These are phyloP conservation scores for Sextonia rubra DNA, from an alignment of 164 flowering plant genomes.

Conservation along the genomic window DNA sequence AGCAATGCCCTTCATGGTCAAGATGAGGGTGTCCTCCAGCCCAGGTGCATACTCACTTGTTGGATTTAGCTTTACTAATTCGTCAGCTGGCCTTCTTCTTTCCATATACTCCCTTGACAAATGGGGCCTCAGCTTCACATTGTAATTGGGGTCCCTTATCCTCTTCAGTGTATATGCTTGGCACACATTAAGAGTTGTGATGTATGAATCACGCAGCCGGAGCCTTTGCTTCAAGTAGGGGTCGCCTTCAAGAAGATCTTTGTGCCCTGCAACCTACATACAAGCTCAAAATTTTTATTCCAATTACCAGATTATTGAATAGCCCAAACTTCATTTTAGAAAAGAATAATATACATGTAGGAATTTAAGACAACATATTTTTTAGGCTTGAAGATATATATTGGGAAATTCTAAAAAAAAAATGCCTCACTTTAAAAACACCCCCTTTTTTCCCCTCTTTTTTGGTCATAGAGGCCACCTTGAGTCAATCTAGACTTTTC, in stretches of 20 bases:
- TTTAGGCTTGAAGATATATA: too few relatives aligned
- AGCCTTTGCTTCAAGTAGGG: slow-evolving; percentile 92
- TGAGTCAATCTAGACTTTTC: too few relatives aligned
- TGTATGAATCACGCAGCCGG: slow-evolving; percentile 83
- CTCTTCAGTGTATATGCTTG: slow-evolving; percentile 93
- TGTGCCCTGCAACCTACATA: slow-evolving; percentile 87
- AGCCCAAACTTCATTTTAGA: too few relatives aligned
- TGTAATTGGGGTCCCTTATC: slow-evolving; percentile 82
- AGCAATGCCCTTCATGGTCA: slow-evolving; percentile 99
- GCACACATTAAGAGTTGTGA: slow-evolving; percentile 82
- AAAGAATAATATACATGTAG: not conserved
- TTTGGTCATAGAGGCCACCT: too few relatives aligned
- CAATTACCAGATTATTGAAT: too few relatives aligned
- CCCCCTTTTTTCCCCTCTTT: too few relatives aligned
- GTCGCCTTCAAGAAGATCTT: slow-evolving; percentile 87
- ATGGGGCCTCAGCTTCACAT: slow-evolving; percentile 69
- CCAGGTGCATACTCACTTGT: slow-evolving; percentile 98
- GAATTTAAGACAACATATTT: not conserved
- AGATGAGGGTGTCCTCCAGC: slow-evolving; percentile 94
- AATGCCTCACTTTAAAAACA: too few relatives aligned
- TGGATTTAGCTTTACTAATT: slow-evolving; percentile 84
- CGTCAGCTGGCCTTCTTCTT: slow-evolving; percentile 61
- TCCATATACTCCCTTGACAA: slow-evolving; percentile 69
- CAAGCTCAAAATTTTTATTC: not conserved
- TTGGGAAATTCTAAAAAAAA: too few relatives aligned